A percentile compares a stretch with the other conserved stretches of the same genome.
phyloP scores from a whole-genome alignment of 2,329 filamentous ascomycete genomes.

The Aspergillus latus region DNA sequence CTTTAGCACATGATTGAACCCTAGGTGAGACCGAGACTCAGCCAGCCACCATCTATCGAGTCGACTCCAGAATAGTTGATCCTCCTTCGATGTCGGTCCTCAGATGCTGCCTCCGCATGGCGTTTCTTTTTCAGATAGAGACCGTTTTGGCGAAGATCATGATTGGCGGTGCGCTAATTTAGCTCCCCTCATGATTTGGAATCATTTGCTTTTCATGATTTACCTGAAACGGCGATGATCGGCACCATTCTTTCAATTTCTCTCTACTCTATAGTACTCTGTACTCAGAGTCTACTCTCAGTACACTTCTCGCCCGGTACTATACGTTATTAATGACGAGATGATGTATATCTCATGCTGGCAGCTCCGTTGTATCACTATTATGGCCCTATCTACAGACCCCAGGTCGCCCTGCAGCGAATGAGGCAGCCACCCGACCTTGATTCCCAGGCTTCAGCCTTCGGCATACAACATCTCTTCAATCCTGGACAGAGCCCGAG shows the following conservation, averaged over 20 bases:
- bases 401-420: not conserved
- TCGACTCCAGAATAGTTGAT: not conserved
- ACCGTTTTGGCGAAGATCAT: slow-evolving; percentile 23
- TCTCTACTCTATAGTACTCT: not conserved
- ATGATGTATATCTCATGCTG: no score
- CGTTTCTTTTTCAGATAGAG: slow-evolving; percentile 20
- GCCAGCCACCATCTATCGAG: slow-evolving; percentile 6
- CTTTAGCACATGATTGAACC: not conserved
- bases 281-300: no score
- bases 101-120: not conserved
- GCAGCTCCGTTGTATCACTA: no score
- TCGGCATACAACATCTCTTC: not conserved
- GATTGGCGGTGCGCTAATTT: slow-evolving; percentile 21
- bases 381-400: not conserved
- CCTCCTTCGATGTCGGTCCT: not conserved
- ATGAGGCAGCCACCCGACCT: not conserved
- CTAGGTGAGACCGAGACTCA: not conserved
- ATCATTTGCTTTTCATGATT: slow-evolving; percentile 13
- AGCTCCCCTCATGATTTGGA: slow-evolving; percentile 24
- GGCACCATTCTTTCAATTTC: no score
- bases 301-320: no score
- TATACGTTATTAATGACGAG: no score
- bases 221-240: not conserved
- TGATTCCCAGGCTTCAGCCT: not conserved
- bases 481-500: slow-evolving; percentile 8